A percentile compares a stretch with the other conserved stretches of the same genome.
Evolutionary conservation across 148 eudicot genomes (phyloP).

Genomic region (Salicornia ramosissima): DNA sequence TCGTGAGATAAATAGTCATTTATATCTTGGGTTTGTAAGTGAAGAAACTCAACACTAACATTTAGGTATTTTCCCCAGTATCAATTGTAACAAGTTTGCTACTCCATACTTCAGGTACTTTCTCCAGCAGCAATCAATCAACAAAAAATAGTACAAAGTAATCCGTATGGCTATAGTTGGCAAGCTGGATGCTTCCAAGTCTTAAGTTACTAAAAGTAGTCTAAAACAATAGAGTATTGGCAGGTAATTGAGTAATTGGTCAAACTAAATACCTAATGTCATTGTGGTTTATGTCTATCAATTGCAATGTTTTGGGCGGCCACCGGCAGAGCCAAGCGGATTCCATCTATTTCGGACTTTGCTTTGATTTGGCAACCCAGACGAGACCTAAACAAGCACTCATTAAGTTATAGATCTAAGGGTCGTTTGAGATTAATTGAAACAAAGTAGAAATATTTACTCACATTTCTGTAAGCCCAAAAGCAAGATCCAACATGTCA

Average conservation of each 20-base stretch:
- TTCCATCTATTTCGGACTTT: slow-evolving; percentile 72
- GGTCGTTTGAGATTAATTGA: neutral
- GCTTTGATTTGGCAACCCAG: slow-evolving; percentile 91
- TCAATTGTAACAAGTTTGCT: neutral
- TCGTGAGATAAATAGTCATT: neutral
- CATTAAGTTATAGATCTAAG: neutral
- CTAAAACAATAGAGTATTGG: neutral
- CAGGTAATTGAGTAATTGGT: slow-evolving; percentile 2
- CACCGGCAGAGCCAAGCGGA: slow-evolving; percentile 75
- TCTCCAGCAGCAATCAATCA: neutral
- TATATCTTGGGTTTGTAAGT: neutral
- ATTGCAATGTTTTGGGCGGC: slow-evolving; percentile 85
- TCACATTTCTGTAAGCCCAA: slow-evolving; percentile 83
- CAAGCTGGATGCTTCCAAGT: neutral
- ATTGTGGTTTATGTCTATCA: slow-evolving; percentile 51
- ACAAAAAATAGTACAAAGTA: no score
- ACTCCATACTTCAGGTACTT: neutral
- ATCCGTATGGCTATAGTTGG: neutral
- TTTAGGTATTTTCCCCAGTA: neutral
- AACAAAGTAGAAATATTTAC: slow-evolving; percentile 22
- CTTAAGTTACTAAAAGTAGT: slow-evolving; percentile 1
- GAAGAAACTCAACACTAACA: neutral
- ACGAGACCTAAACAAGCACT: slow-evolving; percentile 61
- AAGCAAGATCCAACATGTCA: slow-evolving; percentile 96
- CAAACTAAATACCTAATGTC: slow-evolving; percentile 24